Percentiles rank a stretch among this genome's conserved stretches.
Conservation (phyloP, 148 eudicot genomes). For the Tetragonia tetragonoides region DNA sequence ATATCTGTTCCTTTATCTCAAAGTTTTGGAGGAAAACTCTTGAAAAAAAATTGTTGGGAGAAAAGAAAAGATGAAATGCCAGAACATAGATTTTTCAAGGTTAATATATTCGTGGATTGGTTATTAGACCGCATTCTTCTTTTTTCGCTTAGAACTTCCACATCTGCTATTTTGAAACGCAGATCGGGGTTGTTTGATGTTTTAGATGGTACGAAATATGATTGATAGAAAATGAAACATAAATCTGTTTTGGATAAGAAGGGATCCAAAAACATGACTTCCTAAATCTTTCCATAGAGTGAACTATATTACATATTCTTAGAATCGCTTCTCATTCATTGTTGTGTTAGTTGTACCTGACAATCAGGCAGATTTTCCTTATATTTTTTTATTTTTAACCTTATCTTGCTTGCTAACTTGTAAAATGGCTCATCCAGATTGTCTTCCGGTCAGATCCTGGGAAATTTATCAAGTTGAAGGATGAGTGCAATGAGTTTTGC, state of each 20-base stretch:
- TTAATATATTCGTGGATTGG: neutral
- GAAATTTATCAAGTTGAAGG: conserved; percentile 63
- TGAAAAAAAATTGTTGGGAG: neutral
- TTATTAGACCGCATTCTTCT: no score
- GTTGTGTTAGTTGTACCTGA: no score
- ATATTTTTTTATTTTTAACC: neutral
- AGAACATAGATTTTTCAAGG: neutral
- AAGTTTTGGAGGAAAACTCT: neutral
- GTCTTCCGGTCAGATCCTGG: conserved; percentile 69
- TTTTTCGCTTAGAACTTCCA: no score
- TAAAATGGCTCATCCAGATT: conserved; percentile 42
- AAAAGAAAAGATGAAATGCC: neutral
- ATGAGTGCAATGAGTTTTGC: conserved; percentile 60
- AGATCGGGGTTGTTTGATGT: no score
- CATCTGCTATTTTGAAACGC: no score
- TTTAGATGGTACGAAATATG: no score
- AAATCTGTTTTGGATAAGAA: neutral
- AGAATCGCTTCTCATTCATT: neutral
- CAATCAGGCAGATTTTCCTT: no score
- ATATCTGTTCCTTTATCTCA: no score
- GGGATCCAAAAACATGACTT: neutral
- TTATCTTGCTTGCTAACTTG: conserved; percentile 10
- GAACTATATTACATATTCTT: neutral
- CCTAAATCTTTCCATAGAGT: neutral
- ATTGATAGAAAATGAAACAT: no score